These are phyloP conservation scores for Artemisia annua DNA, from an alignment of 129 eudicot species.

Conservation along the genomic window DNA sequence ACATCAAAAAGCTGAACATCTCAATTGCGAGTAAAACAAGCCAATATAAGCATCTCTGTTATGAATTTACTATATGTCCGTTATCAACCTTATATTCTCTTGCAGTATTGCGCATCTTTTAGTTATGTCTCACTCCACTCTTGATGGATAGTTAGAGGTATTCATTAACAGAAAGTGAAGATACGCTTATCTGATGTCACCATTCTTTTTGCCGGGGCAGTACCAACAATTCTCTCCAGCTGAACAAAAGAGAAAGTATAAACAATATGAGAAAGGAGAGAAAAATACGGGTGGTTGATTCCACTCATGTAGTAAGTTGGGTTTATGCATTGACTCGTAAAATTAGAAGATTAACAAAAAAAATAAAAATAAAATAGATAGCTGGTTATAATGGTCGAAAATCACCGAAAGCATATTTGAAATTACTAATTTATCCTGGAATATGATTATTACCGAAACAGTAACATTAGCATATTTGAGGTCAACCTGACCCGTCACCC, in stretches of 20 bases:
- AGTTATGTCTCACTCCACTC: slow-evolving; percentile 1
- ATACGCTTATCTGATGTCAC: slow-evolving; percentile 66
- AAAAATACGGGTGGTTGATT: too few relatives aligned
- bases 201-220: slow-evolving; percentile 75
- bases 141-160: neutral
- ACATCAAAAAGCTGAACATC: too few relatives aligned
- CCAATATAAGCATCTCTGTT: neutral
- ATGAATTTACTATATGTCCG: neutral
- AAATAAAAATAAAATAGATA: too few relatives aligned
- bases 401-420: too few relatives aligned
- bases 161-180: slow-evolving; percentile 59
- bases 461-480: too few relatives aligned
- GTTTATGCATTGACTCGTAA: too few relatives aligned
- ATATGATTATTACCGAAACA: too few relatives aligned
- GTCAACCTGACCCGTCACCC: neutral
- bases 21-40: neutral
- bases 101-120: neutral
- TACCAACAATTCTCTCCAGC: slow-evolving; percentile 95
- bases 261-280: neutral
- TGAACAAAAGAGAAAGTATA: slow-evolving; percentile 19
- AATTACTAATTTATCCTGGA: too few relatives aligned
- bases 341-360: too few relatives aligned
- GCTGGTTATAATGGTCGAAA: too few relatives aligned
- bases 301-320: too few relatives aligned
- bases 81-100: neutral